Evolutionary conservation across 2,329 filamentous ascomycete species (phyloP), one percentile per base, ranked within the genome.

Genomic region (Byssochlamys sp.): DNA sequence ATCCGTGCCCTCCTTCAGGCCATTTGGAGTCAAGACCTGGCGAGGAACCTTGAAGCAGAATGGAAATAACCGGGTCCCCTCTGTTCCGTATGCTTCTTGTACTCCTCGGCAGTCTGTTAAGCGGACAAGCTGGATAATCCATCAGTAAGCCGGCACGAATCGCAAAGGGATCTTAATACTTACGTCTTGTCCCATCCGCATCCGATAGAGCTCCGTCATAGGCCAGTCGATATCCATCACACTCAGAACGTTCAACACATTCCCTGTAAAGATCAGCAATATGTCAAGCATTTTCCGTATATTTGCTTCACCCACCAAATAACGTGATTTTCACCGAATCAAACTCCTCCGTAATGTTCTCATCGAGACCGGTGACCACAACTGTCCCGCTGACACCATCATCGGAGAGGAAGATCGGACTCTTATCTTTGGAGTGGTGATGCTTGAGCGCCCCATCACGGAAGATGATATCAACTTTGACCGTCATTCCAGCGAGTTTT

Each of bases 181-280:
- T 57, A 57, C 56, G 26, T 57, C 54, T 12, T 57, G 56, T 50
- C 45, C 48, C 56, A 57, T 57, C 31, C 54, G 51, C 56, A 57
- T 57, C 26, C 56, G 53, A 31, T 53, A 54, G 9, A 31, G 29
- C 19, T 39, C 51, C 26, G 52, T 11, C 14, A 28, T 19, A 28
- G 12, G 28, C 45, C 24, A 24, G 27, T 19, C 19, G 12, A 24
- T n/a, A 25, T 45, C 12, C 53, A 25, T 39, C 29, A 49, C 12
- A 54, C 25, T 49, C 1, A 51, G 24, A 27, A 51, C 25, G 27
- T 51, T 51, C 10, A 51, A 24, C 19, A 28, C 10, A 28, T 51
- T 24, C 24, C 49, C 49, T 51, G 49, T 29, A 49, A 14, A 9
- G 14, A 35, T 39, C 11, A 50, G 24, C 12, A 39, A 45, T 45